A percentile compares a stretch with the other conserved stretches of the same genome.
These are phyloP conservation scores for Cutaneotrichosporon cyanovorans DNA, from an alignment of 1,284 basidiomycete species.

Conservation along the genomic window DNA sequence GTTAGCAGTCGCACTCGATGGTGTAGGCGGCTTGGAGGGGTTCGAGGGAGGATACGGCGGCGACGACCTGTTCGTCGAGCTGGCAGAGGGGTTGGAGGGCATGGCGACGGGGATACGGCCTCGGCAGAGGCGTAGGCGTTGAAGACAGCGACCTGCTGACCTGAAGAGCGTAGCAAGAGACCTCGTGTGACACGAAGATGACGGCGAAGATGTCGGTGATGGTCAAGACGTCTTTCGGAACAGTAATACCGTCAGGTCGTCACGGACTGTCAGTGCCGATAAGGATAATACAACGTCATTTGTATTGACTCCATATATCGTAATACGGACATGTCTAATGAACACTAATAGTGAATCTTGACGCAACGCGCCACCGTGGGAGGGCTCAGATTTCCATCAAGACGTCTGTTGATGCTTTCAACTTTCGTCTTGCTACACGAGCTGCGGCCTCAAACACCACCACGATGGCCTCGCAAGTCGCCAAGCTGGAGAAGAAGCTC, in stretches of 20 bases:
- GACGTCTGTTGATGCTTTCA: not conserved
- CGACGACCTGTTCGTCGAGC: conserved; percentile 11
- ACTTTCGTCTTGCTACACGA: not conserved
- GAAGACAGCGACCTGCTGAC: too few relatives aligned
- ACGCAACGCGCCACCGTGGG: not conserved
- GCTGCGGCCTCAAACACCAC: not conserved
- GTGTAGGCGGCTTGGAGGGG: conserved; percentile 32
- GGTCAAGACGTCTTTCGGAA: too few relatives aligned
- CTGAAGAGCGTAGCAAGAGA: too few relatives aligned
- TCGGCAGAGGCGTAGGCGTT: too few relatives aligned
- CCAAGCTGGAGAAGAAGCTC: conserved; percentile 31
- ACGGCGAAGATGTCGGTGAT: not conserved
- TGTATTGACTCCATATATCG: too few relatives aligned
- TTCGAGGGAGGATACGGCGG: conserved; percentile 30
- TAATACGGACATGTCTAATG: too few relatives aligned
- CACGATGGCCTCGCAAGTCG: conserved; percentile 19
- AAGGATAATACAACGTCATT: too few relatives aligned
- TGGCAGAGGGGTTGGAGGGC: conserved; percentile 24
- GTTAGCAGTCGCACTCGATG: conserved; percentile 28
- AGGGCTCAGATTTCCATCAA: not conserved
- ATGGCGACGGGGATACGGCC: too few relatives aligned
- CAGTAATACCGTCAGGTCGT: too few relatives aligned
- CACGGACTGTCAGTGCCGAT: too few relatives aligned
- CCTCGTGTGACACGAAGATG: not conserved
- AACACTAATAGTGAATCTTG: too few relatives aligned